Conservation (phyloP, 139 green algal genomes). For the Micractinium sp. region DNA sequence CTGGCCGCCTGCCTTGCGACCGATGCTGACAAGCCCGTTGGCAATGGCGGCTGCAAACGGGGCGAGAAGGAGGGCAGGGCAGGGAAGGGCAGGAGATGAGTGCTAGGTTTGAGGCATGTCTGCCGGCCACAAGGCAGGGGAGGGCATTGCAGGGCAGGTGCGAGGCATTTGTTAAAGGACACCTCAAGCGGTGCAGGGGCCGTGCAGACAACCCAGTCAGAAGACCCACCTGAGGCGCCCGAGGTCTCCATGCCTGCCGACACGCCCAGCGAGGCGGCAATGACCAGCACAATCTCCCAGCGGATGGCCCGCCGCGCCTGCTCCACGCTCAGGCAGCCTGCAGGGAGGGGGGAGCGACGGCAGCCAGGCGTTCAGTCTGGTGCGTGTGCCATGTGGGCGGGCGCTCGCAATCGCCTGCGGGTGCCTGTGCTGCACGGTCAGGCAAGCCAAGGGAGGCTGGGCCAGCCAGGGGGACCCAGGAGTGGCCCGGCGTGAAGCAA, state of each 20-base stretch:
- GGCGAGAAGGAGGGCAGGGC: not conserved
- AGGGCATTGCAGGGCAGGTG: too few species aligned
- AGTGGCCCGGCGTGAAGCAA: not conserved
- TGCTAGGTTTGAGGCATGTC: too few species aligned
- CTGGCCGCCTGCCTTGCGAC: slow-evolving; percentile 36
- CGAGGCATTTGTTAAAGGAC: too few species aligned
- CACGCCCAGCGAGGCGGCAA: slow-evolving; percentile 58
- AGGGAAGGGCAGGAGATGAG: not conserved
- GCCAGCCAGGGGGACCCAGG: too few species aligned
- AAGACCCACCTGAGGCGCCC: slow-evolving; percentile 29
- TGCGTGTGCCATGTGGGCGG: too few species aligned
- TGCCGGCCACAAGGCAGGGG: too few species aligned
- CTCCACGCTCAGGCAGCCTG: slow-evolving; percentile 55
- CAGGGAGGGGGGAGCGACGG: not conserved
- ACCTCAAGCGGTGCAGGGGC: too few species aligned
- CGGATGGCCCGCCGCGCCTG: slow-evolving; percentile 56
- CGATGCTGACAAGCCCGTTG: slow-evolving; percentile 38
- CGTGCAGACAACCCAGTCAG: too few species aligned
- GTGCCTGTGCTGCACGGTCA: not conserved
- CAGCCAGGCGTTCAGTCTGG: too few species aligned
- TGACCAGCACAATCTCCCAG: slow-evolving; percentile 65
- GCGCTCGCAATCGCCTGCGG: too few species aligned
- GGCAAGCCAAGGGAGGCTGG: not conserved
- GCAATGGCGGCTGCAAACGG: slow-evolving; percentile 45
- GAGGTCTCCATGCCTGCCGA: slow-evolving; percentile 48